Percentiles rank a stretch among this genome's conserved stretches.
Conservation (phyloP, 148 eudicot genomes). For the Camellia japonica region DNA sequence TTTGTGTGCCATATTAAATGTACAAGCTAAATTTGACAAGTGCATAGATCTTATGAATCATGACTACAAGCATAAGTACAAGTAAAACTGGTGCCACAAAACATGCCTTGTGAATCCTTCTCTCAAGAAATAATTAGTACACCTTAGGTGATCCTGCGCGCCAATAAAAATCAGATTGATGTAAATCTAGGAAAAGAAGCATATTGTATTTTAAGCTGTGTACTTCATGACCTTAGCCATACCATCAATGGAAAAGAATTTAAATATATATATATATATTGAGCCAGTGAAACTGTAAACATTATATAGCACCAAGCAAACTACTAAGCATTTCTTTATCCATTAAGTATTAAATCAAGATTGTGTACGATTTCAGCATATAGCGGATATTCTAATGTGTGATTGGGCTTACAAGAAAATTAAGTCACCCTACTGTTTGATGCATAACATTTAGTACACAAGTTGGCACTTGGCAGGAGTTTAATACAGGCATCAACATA, state of each 20-base stretch:
- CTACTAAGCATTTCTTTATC: neutral
- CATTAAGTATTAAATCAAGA: neutral
- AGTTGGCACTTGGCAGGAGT: neutral
- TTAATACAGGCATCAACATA: slow-evolving; percentile 11
- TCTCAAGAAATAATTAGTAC: neutral
- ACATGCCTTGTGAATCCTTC: neutral
- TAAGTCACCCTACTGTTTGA: neutral
- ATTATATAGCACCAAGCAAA: neutral
- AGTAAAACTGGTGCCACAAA: neutral
- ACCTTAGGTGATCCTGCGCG: neutral
- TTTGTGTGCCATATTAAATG: neutral
- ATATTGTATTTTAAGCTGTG: neutral
- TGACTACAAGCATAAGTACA: neutral
- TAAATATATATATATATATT: too few species aligned
- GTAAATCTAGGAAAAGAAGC: neutral
- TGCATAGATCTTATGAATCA: neutral
- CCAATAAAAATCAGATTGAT: neutral
- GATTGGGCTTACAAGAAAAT: slow-evolving; percentile 1
- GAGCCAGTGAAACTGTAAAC: neutral
- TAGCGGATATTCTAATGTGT: too few species aligned
- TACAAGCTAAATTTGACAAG: neutral
- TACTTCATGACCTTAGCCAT: neutral
- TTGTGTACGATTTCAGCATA: too few species aligned
- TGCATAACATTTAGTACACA: neutral
- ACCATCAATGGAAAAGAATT: neutral